A percentile compares a stretch with the other conserved stretches of the same genome.
Evolutionary conservation across 805 yeast species (phyloP).

Genomic region (Tanozyma kutaoensis): DNA sequence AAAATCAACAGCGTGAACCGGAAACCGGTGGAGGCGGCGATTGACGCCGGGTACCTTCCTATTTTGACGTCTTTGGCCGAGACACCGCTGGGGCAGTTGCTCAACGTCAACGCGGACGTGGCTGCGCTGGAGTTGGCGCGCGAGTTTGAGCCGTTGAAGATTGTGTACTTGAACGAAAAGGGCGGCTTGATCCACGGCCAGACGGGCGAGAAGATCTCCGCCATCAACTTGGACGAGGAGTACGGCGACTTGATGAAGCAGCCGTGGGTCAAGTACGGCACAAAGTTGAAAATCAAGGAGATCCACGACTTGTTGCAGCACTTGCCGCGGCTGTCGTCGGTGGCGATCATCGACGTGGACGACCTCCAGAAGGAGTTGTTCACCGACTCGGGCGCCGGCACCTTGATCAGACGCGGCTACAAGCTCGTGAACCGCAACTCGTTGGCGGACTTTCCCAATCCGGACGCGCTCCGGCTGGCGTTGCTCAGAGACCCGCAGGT

Average conservation of each 20-base stretch:
- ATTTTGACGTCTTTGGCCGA: conserved; percentile 94
- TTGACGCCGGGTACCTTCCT: conserved; percentile 93
- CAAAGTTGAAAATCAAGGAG: conserved; percentile 92
- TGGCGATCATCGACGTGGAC: conserved; percentile 90
- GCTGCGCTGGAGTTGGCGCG: conserved; percentile 98
- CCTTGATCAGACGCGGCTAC: conserved; percentile 94
- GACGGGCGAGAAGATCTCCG: conserved; percentile 80
- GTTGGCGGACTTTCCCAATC: conserved; percentile 52
- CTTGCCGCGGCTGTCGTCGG: conserved; percentile 93
- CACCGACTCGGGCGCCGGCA: conserved; percentile 99
- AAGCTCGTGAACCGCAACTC: conserved; percentile 64
- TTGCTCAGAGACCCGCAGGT: conserved; percentile 68
- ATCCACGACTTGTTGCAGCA: conserved; percentile 88
- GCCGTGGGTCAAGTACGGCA: conserved; percentile 98
- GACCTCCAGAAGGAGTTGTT: conserved; percentile 94
- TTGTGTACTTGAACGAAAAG: conserved; percentile 91
- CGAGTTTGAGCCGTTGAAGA: conserved; percentile 92
- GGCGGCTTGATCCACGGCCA: conserved; percentile 94
- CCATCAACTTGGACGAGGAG: conserved; percentile 92
- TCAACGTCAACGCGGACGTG: conserved; percentile 96
- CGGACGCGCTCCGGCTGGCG: conserved; percentile 69
- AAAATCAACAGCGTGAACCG: conserved; percentile 77
- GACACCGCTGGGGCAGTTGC: conserved; percentile 90
- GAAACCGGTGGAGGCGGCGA: conserved; percentile 84
- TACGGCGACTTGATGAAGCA: conserved; percentile 82